These are phyloP conservation scores for Rachicladosporium sp. DNA, from an alignment of 2,329 filamentous ascomycete genomes.

Conservation along the genomic window DNA sequence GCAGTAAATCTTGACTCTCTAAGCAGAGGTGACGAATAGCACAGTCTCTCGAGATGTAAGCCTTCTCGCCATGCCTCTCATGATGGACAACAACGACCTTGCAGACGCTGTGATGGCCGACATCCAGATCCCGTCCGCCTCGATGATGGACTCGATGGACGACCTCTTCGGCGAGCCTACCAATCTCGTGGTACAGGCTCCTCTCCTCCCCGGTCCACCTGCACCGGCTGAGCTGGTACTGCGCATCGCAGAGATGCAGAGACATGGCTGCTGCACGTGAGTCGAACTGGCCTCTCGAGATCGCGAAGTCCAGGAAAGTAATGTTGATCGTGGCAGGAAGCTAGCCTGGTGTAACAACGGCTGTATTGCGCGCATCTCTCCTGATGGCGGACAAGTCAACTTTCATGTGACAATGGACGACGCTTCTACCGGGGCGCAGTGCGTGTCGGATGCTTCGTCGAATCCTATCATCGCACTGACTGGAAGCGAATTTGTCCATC, in stretches of 20 bases:
- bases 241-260: constrained; percentile 63
- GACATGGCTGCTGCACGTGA: constrained; percentile 74
- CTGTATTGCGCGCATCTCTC: constrained; percentile 68
- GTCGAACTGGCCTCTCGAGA: constrained; percentile 21
- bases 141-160: constrained; percentile 49
- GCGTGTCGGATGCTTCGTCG: constrained; percentile 57
- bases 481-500: constrained; percentile 58
- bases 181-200: constrained; percentile 46
- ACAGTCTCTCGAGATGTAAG: no score
- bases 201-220: constrained; percentile 27
- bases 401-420: constrained; percentile 61
- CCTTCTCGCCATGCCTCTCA: background rate
- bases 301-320: no score
- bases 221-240: constrained; percentile 41
- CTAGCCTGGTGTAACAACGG: constrained; percentile 83
- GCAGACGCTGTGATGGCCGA: background rate
- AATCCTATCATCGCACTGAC: constrained; percentile 51
- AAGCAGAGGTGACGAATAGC: no score
- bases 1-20: no score
- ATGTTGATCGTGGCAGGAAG: constrained; percentile 38
- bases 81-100: constrained; percentile 1
- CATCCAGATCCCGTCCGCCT: constrained; percentile 16
- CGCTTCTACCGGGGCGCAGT: constrained; percentile 60
- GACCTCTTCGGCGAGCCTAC: constrained; percentile 61
- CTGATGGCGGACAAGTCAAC: constrained; percentile 58